These are phyloP conservation scores for Epichloe festucae DNA, from an alignment of 2,329 filamentous ascomycete genomes.

Conservation along the genomic window DNA sequence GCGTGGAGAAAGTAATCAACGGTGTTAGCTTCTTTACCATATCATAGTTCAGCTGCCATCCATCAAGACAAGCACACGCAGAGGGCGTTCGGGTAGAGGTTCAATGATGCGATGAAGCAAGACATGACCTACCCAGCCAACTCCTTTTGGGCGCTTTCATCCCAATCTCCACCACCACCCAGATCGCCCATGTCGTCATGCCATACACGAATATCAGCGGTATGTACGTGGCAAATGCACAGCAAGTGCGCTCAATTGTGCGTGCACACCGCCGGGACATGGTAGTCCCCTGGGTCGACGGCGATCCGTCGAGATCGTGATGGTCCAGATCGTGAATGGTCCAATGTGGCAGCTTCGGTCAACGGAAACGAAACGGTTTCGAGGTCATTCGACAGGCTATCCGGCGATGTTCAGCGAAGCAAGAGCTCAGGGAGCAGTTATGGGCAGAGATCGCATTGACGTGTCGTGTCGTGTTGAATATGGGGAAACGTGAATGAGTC, in stretches of 20 bases:
- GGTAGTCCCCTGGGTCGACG: conserved; percentile 7
- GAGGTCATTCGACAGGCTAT: background rate
- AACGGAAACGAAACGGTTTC: background rate
- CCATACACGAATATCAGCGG: conserved; percentile 83
- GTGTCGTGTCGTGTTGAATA: background rate
- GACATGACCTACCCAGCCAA: conserved; percentile 38
- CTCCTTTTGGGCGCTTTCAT: conserved; percentile 34
- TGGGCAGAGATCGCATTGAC: background rate
- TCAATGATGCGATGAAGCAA: background rate
- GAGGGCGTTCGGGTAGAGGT: background rate
- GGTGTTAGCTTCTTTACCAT: background rate
- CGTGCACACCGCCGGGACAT: conserved; percentile 54
- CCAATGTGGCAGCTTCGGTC: conserved; percentile 6
- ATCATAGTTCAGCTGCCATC: background rate
- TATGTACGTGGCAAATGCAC: conserved; percentile 64
- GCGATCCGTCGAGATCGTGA: conserved; percentile 6
- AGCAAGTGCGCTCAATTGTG: conserved; percentile 71
- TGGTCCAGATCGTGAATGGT: conserved; percentile 9
- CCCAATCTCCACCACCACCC: conserved; percentile 68
- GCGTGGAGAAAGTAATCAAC: conserved; percentile 1
- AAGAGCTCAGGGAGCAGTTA: background rate
- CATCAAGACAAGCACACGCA: background rate
- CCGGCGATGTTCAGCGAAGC: background rate
- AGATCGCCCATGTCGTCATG: conserved; percentile 87
- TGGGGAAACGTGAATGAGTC: background rate